Conservation (phyloP, 2,329 filamentous ascomycete species). For the Diaporthe helianthi region DNA sequence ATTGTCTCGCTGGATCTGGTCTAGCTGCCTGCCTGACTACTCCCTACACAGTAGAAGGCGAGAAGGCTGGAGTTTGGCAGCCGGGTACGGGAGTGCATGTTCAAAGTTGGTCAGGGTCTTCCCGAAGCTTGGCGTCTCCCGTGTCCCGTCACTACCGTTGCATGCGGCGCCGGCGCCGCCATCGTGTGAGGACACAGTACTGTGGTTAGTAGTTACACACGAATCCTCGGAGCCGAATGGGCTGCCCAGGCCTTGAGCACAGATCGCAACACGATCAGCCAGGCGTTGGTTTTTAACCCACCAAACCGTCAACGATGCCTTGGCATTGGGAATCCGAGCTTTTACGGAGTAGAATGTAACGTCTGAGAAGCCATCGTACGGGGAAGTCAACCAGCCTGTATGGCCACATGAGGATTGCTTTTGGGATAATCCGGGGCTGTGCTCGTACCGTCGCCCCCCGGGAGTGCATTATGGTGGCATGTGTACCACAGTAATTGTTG, state of each 20-base stretch:
- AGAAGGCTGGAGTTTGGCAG: background rate
- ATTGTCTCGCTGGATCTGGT: constrained; percentile 8
- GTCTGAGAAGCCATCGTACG: too few relatives aligned
- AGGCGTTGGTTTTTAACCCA: background rate
- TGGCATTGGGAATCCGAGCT: constrained; percentile 25
- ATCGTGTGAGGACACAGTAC: background rate
- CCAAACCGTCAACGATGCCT: constrained; percentile 6
- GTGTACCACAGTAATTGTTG: background rate
- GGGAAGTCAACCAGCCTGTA: background rate
- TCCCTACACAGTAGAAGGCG: too few relatives aligned
- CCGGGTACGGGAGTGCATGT: too few relatives aligned
- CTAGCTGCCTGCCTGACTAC: too few relatives aligned
- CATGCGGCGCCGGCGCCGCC: constrained; percentile 7
- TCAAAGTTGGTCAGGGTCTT: constrained; percentile 18
- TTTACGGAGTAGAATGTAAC: background rate
- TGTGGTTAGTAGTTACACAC: background rate
- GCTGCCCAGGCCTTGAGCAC: constrained; percentile 3
- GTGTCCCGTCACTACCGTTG: too few relatives aligned
- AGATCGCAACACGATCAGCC: constrained; percentile 16
- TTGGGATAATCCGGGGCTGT: background rate
- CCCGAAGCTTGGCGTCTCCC: constrained; percentile 19
- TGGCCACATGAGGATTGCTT: background rate
- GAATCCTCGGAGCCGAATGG: constrained; percentile 9
- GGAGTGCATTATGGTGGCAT: background rate
- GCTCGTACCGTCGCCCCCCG: background rate